Evolutionary conservation across 2,329 filamentous ascomycete genomes (phyloP).

Genomic region (Epicoccum nigrum): DNA sequence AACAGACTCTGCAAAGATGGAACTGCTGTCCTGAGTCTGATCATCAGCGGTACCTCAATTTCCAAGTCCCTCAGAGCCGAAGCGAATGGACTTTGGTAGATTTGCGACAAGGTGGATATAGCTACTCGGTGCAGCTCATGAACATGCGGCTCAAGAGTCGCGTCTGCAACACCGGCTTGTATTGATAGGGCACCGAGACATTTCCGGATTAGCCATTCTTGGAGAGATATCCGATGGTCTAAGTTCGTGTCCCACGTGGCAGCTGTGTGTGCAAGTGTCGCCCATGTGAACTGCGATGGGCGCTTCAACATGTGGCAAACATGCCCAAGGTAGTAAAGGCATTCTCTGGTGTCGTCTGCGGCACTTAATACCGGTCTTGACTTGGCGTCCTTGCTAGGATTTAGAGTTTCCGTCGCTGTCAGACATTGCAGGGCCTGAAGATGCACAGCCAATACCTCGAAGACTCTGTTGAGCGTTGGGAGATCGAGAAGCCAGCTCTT

Average conservation of each 20-base stretch:
- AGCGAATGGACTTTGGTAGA: constrained; percentile 69
- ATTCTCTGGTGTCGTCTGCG: constrained; percentile 74
- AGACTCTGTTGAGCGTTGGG: constrained; percentile 58
- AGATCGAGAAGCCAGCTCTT: constrained; percentile 78
- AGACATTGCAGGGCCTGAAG: constrained; percentile 42
- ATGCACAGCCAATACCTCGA: constrained; percentile 44
- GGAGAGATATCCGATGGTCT: constrained; percentile 59
- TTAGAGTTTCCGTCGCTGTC: constrained; percentile 23
- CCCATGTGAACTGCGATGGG: constrained; percentile 73
- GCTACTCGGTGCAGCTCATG: constrained; percentile 73
- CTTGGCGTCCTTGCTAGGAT: constrained; percentile 12
- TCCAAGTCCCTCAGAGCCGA: constrained; percentile 65
- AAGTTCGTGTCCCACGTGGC: constrained; percentile 57
- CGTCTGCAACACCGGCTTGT: constrained; percentile 43
- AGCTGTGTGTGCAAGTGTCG: constrained; percentile 68
- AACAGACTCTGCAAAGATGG: constrained; percentile 77
- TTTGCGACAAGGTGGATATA: constrained; percentile 67
- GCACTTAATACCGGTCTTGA: background rate
- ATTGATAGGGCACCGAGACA: constrained; percentile 68
- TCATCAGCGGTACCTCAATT: constrained; percentile 73
- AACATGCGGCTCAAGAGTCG: constrained; percentile 52
- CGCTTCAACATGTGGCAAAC: constrained; percentile 74
- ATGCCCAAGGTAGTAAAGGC: constrained; percentile 77
- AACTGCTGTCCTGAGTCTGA: constrained; percentile 63
- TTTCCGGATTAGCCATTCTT: constrained; percentile 70